phyloP scores from a whole-genome alignment of 2,329 filamentous ascomycete genomes.

The Cladobotryum mycophilum region DNA sequence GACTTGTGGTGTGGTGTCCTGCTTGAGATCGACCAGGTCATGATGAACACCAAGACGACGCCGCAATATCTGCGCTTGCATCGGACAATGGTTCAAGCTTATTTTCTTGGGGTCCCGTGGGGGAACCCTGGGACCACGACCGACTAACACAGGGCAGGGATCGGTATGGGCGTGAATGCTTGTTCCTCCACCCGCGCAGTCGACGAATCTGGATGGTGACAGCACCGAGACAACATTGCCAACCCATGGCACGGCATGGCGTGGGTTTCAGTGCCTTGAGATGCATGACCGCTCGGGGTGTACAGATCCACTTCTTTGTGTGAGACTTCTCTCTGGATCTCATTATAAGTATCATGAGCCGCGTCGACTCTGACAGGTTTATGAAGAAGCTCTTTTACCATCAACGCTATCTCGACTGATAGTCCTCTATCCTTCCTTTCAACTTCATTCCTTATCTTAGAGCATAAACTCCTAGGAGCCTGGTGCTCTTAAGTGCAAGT shows the following conservation, averaged over 20 bases:
- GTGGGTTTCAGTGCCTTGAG: neutral
- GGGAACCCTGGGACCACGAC: neutral
- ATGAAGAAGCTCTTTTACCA: neutral
- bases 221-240: neutral
- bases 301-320: neutral
- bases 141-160: neutral
- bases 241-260: neutral
- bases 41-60: neutral
- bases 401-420: neutral
- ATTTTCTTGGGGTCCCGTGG: neutral
- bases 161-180: neutral
- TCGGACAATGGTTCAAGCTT: neutral
- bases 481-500: neutral
- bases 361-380: neutral
- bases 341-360: neutral
- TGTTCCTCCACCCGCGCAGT: neutral
- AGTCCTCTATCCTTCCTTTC: neutral
- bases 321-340: neutral
- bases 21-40: conserved; percentile 1
- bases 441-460: neutral
- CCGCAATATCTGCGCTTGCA: neutral
- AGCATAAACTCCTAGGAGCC: neutral
- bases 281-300: neutral
- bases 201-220: neutral
- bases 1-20: conserved; percentile 6